A percentile compares a stretch with the other conserved stretches of the same genome.
phyloP scores from a whole-genome alignment of 495 filamentous ascomycete species.

The Penicillium cinerascens region DNA sequence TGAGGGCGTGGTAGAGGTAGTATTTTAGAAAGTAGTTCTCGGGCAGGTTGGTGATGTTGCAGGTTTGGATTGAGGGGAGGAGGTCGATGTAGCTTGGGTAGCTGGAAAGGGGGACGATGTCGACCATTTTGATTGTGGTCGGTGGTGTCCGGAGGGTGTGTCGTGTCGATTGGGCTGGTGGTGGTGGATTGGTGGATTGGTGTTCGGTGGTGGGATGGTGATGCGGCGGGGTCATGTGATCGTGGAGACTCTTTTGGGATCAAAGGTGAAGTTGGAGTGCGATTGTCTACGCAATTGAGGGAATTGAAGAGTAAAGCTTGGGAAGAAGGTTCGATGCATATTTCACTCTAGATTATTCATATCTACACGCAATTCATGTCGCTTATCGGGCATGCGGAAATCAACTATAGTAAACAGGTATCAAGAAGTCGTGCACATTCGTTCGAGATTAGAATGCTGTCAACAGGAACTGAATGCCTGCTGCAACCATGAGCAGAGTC shows the following conservation, averaged over 20 bases:
- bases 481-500: slow-evolving; percentile 22
- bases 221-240: slow-evolving; percentile 16
- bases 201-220: background rate
- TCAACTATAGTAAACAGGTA: background rate
- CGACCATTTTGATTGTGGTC: slow-evolving; percentile 40
- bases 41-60: slow-evolving; percentile 97
- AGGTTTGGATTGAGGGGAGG: slow-evolving; percentile 93
- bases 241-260: background rate
- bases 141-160: background rate
- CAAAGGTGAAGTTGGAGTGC: background rate
- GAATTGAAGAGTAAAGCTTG: background rate
- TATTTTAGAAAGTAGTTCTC: slow-evolving; percentile 99
- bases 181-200: background rate
- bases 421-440: slow-evolving; percentile 1
- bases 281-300: background rate
- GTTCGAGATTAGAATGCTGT: slow-evolving; percentile 20
- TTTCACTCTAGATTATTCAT: background rate
- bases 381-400: background rate
- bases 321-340: background rate
- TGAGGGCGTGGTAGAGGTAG: slow-evolving; percentile 98
- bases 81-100: slow-evolving; percentile 53
- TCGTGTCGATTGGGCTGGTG: background rate
- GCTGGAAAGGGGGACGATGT: slow-evolving; percentile 47
- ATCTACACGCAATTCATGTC: background rate
- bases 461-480: slow-evolving; percentile 24